Base-by-base conservation (phyloP, 225 moss, liverwort and hornwort species). In the Ulota crispa region DNA sequence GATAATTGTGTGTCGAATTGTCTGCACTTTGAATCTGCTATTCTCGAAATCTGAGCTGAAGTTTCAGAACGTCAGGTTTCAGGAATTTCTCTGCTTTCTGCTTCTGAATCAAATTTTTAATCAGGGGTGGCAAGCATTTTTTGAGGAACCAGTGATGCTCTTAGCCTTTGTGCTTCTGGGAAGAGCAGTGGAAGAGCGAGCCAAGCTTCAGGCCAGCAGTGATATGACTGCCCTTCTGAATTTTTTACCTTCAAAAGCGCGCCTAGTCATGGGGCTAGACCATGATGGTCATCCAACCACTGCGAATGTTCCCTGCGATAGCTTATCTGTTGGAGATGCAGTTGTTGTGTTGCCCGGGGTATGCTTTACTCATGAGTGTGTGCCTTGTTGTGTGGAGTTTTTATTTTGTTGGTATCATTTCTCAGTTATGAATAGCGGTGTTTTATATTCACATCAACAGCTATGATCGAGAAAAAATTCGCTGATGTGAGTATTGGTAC, bases 71-170 rank as follows among this genome's bases (percentile, higher is more conserved):
- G 47, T 60, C 26, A 39, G 64, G 54, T 62, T 52, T 84, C 9
- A 23, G 69, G 5, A 59, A 47, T 64, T 50, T 75, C 76, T 27
- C 19, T 32, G 61, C 75, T 24, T 37, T 74, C 39, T 68, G 55
- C 64, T 69, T 80, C 64, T 82, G 59, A 80, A 57, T 75, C 16
- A 43, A 74, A 54, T 60, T 59, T 75, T 57, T 39, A 6, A 23
- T 77, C 80, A 99, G 99, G 93, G 96, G 24, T 99, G 99, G 99
- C 96, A 96, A 94, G 99, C 99, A 16, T 99, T 99, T 85, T 96
- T 99, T 78, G 99, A 99, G 86, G 96, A 99, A 81, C 99, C 99
- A 37, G 94, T 99, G 31, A 99, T 99, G 99, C 87, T 99, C 12
- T 86, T 99, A 81, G 99, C 96, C 67, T 96, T 99, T 84, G 99